Evolutionary conservation across 352 stramenopile species (phyloP).

Genomic region (Phytophthora cryptogea): DNA sequence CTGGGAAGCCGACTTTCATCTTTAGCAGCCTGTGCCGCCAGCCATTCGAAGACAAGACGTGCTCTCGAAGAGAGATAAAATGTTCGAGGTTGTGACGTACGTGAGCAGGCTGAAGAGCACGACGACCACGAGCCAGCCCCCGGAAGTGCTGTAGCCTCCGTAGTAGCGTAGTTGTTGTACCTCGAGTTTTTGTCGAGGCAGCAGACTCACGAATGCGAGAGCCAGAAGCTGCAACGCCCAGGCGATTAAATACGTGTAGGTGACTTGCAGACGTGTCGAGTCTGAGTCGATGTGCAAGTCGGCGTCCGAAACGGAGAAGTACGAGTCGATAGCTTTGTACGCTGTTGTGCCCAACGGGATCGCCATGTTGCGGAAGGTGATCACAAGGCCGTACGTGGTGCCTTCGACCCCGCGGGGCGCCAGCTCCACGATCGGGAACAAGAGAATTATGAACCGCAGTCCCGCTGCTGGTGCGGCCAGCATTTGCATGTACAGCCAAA

Average conservation of each 20-base stretch:
- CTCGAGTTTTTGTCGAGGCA: slow-evolving; percentile 65
- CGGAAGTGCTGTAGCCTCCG: slow-evolving; percentile 53
- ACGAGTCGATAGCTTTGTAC: slow-evolving; percentile 49
- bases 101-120: slow-evolving; percentile 39
- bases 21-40: slow-evolving; percentile 58
- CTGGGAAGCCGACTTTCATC: background rate
- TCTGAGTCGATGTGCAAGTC: slow-evolving; percentile 29
- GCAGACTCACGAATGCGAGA: slow-evolving; percentile 45
- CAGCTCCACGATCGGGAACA: slow-evolving; percentile 66
- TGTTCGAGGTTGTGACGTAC: slow-evolving; percentile 48
- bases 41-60: slow-evolving; percentile 70
- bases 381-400: slow-evolving; percentile 64
- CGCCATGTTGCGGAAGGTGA: slow-evolving; percentile 67
- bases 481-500: slow-evolving; percentile 62
- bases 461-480: slow-evolving; percentile 47
- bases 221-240: slow-evolving; percentile 53
- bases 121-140: slow-evolving; percentile 47
- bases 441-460: slow-evolving; percentile 53
- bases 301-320: slow-evolving; percentile 45
- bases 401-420: slow-evolving; percentile 58
- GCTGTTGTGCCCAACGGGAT: slow-evolving; percentile 46
- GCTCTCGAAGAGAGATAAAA: slow-evolving; percentile 50
- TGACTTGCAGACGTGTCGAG: slow-evolving; percentile 44
- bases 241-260: slow-evolving; percentile 54
- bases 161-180: slow-evolving; percentile 70